These are phyloP conservation scores for Solanum peruvianum DNA, from an alignment of 257 asterid species.

Conservation along the genomic window DNA sequence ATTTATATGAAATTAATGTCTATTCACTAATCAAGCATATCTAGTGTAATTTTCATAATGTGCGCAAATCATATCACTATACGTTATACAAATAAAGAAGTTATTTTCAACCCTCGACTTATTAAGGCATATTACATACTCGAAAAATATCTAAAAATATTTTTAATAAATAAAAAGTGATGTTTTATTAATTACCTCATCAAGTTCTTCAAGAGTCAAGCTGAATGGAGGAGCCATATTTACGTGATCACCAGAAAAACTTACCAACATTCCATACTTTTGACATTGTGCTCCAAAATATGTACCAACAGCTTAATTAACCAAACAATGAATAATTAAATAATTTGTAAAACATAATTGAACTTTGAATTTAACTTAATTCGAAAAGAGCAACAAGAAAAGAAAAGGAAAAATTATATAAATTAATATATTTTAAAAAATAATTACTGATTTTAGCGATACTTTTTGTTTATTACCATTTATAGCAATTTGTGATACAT, in stretches of 20 bases:
- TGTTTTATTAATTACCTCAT: not conserved
- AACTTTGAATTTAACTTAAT: not conserved
- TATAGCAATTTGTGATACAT: too few species aligned
- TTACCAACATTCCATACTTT: slow-evolving; percentile 72
- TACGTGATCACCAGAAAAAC: slow-evolving; percentile 60
- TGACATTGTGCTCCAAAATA: slow-evolving; percentile 78
- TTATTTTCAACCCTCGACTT: not conserved
- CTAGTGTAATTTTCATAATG: too few species aligned
- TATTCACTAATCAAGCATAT: too few species aligned
- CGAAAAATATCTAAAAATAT: not conserved
- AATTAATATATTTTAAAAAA: too few species aligned
- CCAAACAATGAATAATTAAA: not conserved
- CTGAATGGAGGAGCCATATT: slow-evolving; percentile 93
- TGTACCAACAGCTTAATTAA: slow-evolving; percentile 46
- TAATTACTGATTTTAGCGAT: too few species aligned
- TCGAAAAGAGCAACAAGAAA: not conserved
- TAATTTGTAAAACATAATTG: not conserved
- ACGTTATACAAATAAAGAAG: not conserved
- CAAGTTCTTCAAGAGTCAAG: slow-evolving; percentile 37
- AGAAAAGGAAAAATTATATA: too few species aligned
- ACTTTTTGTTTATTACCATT: too few species aligned
- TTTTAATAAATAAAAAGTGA: not conserved
- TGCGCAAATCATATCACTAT: fast-evolving
- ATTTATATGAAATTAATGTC: too few species aligned
- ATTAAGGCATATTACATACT: not conserved